A percentile compares a stretch with the other conserved stretches of the same genome.
phyloP scores from a whole-genome alignment of 371 early-diverging fungal species.

The Actinomortierella ambigua region DNA sequence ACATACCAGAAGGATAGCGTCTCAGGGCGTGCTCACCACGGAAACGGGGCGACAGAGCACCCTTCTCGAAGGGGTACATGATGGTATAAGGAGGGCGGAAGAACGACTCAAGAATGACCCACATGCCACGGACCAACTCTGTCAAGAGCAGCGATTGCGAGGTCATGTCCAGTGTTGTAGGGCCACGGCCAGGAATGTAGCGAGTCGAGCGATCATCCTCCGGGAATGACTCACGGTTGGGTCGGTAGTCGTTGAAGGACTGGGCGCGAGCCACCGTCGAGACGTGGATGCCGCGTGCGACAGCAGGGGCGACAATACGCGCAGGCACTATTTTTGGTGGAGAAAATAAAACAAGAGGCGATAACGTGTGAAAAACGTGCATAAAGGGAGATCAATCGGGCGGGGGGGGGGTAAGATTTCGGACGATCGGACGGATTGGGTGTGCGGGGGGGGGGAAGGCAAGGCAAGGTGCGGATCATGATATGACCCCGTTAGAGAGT shows the following conservation, averaged over 20 bases:
- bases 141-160: slow-evolving; percentile 87
- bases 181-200: slow-evolving; percentile 34
- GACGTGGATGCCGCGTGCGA: slow-evolving; percentile 35
- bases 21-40: slow-evolving; percentile 97
- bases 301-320: slow-evolving; percentile 35
- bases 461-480: no score
- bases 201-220: slow-evolving; percentile 42
- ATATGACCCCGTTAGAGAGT: no score
- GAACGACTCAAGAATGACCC: slow-evolving; percentile 91
- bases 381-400: no score
- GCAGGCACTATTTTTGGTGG: slow-evolving; percentile 37
- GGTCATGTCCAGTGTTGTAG: slow-evolving; percentile 71
- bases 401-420: no score
- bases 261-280: slow-evolving; percentile 23
- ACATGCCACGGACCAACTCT: slow-evolving; percentile 92
- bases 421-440: no score
- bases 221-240: slow-evolving; percentile 42
- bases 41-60: slow-evolving; percentile 92
- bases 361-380: no score
- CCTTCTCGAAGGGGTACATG: slow-evolving; percentile 97
- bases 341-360: no score
- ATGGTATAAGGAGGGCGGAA: slow-evolving; percentile 97
- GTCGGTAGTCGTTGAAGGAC: slow-evolving; percentile 45
- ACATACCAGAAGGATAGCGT: slow-evolving; percentile 91
- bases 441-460: no score